Percentiles rank a stretch among this genome's conserved stretches.
These are phyloP conservation scores for Phytophthora citrophthora DNA, from an alignment of 352 stramenopile genomes.

Conservation along the genomic window DNA sequence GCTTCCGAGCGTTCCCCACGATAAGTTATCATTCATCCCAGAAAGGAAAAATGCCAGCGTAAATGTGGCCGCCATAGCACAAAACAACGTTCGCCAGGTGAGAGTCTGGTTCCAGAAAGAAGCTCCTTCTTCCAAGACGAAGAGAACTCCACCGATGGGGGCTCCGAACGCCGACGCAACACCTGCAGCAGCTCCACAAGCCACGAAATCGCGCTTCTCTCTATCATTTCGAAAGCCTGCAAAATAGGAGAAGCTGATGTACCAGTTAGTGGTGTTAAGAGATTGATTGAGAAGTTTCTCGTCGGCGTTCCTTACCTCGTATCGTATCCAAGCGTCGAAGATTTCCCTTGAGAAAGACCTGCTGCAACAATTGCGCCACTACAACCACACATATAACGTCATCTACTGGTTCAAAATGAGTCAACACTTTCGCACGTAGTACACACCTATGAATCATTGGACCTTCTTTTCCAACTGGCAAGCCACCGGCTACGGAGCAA, in stretches of 20 bases:
- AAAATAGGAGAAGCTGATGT: constrained; percentile 84
- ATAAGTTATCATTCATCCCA: constrained; percentile 77
- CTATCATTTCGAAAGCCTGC: constrained; percentile 89
- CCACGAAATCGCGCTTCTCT: constrained; percentile 91
- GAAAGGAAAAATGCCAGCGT: constrained; percentile 81
- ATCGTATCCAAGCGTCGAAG: constrained; percentile 71
- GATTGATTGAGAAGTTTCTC: background rate
- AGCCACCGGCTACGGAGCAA: constrained; percentile 80
- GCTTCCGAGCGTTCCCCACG: constrained; percentile 75
- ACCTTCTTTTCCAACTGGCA: constrained; percentile 93
- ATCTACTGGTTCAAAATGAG: constrained; percentile 31
- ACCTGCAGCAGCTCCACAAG: constrained; percentile 85
- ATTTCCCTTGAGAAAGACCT: constrained; percentile 81
- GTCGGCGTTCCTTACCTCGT: constrained; percentile 47
- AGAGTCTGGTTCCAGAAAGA: constrained; percentile 90
- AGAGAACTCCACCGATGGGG: constrained; percentile 89
- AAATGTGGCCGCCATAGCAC: constrained; percentile 89
- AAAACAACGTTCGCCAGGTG: constrained; percentile 87
- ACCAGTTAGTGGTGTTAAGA: background rate
- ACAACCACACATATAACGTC: constrained; percentile 1
- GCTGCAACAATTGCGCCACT: constrained; percentile 81
- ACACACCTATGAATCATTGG: constrained; percentile 91
- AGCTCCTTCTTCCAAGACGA: constrained; percentile 83
- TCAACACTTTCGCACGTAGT: background rate
- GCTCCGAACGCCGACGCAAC: constrained; percentile 92